Evolutionary conservation across 2,329 filamentous ascomycete species (phyloP), one percentile per base, ranked within the genome.

Genomic region (Trichoderma hamatum): DNA sequence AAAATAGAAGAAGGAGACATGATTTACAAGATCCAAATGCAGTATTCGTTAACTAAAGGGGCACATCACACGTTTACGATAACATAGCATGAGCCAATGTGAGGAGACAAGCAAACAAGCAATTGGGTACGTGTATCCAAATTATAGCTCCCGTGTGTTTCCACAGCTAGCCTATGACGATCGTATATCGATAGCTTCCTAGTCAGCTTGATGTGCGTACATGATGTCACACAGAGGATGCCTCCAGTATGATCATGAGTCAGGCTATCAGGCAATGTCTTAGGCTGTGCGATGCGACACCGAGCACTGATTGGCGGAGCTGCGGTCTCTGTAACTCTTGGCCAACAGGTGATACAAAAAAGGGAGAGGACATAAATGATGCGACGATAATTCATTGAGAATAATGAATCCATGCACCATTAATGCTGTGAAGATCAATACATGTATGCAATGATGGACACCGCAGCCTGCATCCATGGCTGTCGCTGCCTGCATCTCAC

Each of bases 181-280:
- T 43, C 39, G 4, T n/a, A 6, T 43, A 43, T 43, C 3, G 39
- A 43, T 43, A 43, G 39, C 39, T n/a, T n/a, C 39, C 39, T 16
- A 43, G 39, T 43, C 39, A 43, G 39, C 16, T 43, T n/a, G 6
- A 43, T 43, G 26, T 24, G n/a, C 46, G 4, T 54, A 16, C 16
- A 32, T 39, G 30, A 54, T 32, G 26, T 19, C 16, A 19, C 21
- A 13, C 9, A 49, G 2, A 49, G 30, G 58, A 21, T 26, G 19
- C 34, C 34, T 6, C 26, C n/a, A 19, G 5, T 43, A 10, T 43
- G 19, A 43, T n/a, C 39, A 2, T 28, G 49, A 64, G 49, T 54
- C 43, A 32, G 34, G 32, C 19, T 46, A n/a, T 46, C 26, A 46
- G 36, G 46, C 61, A 39, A 28, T 54, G 61, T 64, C 61, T 64